These are phyloP conservation scores for Dichotomopilus funicola DNA, from an alignment of 2,329 filamentous ascomycete genomes.

Conservation along the genomic window DNA sequence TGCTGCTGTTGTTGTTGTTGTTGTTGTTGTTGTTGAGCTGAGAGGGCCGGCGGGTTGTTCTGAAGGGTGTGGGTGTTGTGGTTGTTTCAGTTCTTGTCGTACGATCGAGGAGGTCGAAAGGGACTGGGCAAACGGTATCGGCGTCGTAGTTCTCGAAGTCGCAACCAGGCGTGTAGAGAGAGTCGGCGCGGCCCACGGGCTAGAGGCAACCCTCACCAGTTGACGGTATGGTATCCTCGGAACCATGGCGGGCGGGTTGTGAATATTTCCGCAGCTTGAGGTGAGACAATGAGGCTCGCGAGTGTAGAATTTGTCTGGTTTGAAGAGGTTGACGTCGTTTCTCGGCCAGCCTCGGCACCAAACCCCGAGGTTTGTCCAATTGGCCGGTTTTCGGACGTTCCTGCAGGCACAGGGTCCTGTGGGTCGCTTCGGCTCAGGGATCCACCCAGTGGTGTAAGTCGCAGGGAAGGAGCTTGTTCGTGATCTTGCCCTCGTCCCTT, in stretches of 20 bases:
- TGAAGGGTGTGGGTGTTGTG: neutral
- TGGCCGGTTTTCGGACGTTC: too few relatives aligned
- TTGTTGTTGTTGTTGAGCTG: neutral
- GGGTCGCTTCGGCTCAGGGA: too few relatives aligned
- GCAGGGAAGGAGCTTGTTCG: too few relatives aligned
- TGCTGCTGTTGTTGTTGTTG: neutral
- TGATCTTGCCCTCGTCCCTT: too few relatives aligned
- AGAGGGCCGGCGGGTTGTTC: neutral
- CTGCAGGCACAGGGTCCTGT: too few relatives aligned
- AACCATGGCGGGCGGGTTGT: constrained; percentile 6
- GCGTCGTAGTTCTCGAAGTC: neutral
- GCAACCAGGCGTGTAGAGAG: neutral
- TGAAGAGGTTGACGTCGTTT: too few relatives aligned
- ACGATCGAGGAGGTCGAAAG: constrained; percentile 12
- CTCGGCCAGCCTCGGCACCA: too few relatives aligned
- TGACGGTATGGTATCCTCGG: constrained; percentile 12
- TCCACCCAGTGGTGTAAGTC: too few relatives aligned
- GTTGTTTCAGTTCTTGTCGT: constrained; percentile 10
- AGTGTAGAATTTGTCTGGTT: too few relatives aligned
- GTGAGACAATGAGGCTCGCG: too few relatives aligned
- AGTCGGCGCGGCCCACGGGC: neutral
- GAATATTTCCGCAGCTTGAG: too few relatives aligned
- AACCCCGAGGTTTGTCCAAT: too few relatives aligned
- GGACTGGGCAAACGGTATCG: neutral
- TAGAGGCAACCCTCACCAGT: constrained; percentile 7